Percentiles rank a stretch among this genome's conserved stretches.
Conservation (phyloP, 257 asterid genomes). For the Paraleonurus japonicus region DNA sequence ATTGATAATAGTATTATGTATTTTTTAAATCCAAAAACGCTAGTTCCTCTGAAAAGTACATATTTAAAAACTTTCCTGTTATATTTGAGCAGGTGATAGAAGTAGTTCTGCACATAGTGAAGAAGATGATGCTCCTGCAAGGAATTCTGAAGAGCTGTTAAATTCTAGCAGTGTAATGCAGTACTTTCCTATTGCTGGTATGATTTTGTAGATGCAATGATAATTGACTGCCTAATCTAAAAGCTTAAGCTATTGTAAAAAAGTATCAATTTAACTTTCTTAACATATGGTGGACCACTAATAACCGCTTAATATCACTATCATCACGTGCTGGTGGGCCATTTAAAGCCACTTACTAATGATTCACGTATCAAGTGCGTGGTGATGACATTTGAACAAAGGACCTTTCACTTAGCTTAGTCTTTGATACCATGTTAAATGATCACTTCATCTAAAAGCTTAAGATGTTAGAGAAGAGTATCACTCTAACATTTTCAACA, state of each 20-base stretch:
- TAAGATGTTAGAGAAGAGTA: neutral
- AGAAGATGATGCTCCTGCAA: slow-evolving; percentile 35
- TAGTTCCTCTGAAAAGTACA: slow-evolving; percentile 2
- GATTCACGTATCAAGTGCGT: no score
- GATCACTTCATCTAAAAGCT: no score
- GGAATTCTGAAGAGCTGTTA: slow-evolving; percentile 10
- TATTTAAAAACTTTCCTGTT: neutral
- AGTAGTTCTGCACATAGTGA: slow-evolving; percentile 44
- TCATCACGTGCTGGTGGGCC: neutral
- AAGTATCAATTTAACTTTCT: neutral
- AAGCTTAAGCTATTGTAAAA: neutral
- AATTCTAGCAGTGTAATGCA: slow-evolving; percentile 29
- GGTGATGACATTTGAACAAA: no score
- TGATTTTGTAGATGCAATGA: slow-evolving; percentile 11
- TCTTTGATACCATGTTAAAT: no score
- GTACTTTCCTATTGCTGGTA: slow-evolving; percentile 48
- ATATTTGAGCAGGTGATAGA: slow-evolving; percentile 47
- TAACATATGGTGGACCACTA: neutral
- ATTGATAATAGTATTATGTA: neutral
- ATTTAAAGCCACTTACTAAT: no score
- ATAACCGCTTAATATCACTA: no score
- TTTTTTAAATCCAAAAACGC: neutral
- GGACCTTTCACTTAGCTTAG: no score
- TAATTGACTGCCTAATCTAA: neutral
- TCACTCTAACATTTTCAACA: neutral